phyloP scores from a whole-genome alignment of 345 rosid species.

The Dipteronia dyeriana region DNA sequence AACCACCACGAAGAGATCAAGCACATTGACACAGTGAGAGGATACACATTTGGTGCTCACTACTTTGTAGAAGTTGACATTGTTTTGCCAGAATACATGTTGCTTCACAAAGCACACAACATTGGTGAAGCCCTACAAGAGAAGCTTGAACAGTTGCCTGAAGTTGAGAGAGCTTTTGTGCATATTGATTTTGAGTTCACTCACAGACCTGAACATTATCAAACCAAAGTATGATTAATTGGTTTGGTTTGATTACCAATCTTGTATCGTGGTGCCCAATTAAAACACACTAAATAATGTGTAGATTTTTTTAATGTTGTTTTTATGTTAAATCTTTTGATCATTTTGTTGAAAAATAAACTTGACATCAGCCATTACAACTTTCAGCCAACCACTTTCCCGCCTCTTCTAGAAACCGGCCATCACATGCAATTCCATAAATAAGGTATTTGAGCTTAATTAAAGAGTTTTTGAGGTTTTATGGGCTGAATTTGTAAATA shows the following conservation, averaged over 20 bases:
- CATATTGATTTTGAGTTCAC: conserved; percentile 84
- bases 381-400: too few relatives aligned
- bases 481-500: too few relatives aligned
- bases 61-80: conserved; percentile 89
- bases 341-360: too few relatives aligned
- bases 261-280: too few relatives aligned
- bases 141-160: conserved; percentile 78
- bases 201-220: conserved; percentile 72
- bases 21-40: conserved; percentile 81
- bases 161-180: conserved; percentile 84
- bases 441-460: too few relatives aligned
- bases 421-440: too few relatives aligned
- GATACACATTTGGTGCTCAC: conserved; percentile 76
- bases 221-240: conserved; percentile 32
- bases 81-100: conserved; percentile 71
- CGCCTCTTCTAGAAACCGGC: too few relatives aligned
- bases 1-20: conserved; percentile 71
- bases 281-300: too few relatives aligned
- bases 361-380: too few relatives aligned
- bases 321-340: too few relatives aligned
- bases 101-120: conserved; percentile 65
- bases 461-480: too few relatives aligned
- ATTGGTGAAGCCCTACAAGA: conserved; percentile 84
- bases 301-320: too few relatives aligned
- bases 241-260: background rate